phyloP scores from a whole-genome alignment of 768 basidiomycete genomes.

The Agrocybe chaxingu region DNA sequence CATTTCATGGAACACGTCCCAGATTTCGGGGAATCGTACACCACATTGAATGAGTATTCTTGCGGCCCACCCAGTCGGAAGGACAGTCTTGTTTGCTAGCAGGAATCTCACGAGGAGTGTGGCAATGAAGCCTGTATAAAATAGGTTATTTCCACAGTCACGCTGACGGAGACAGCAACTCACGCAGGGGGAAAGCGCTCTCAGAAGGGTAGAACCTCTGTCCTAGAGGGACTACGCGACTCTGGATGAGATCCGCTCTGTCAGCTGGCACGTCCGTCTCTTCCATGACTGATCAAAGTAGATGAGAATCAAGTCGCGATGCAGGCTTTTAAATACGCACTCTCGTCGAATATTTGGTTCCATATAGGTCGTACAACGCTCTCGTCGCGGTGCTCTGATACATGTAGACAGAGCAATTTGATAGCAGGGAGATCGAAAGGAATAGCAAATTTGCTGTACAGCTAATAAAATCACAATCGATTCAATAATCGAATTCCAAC shows the following conservation, averaged over 20 bases:
- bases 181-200: constrained; percentile 84
- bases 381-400: constrained; percentile 90
- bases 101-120: constrained; percentile 74
- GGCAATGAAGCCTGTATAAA: constrained; percentile 63
- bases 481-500: constrained; percentile 1
- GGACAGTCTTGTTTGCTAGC: constrained; percentile 50
- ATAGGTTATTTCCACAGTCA: constrained; percentile 1
- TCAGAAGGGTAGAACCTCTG: constrained; percentile 90
- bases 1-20: constrained; percentile 83
- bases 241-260: constrained; percentile 60
- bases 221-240: constrained; percentile 67
- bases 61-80: constrained; percentile 81
- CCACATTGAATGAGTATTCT: constrained; percentile 77
- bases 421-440: constrained; percentile 81
- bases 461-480: constrained; percentile 37
- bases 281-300: constrained; percentile 42
- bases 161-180: constrained; percentile 25
- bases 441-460: constrained; percentile 85
- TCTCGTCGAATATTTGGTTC: constrained; percentile 81
- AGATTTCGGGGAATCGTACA: constrained; percentile 77
- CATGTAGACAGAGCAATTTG: constrained; percentile 87
- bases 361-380: constrained; percentile 80
- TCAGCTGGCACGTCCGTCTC: constrained; percentile 50
- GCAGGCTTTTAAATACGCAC: constrained; percentile 37
- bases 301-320: background rate